Conservation (phyloP, 805 yeast species). For the Barnettozyma botsteinii region DNA sequence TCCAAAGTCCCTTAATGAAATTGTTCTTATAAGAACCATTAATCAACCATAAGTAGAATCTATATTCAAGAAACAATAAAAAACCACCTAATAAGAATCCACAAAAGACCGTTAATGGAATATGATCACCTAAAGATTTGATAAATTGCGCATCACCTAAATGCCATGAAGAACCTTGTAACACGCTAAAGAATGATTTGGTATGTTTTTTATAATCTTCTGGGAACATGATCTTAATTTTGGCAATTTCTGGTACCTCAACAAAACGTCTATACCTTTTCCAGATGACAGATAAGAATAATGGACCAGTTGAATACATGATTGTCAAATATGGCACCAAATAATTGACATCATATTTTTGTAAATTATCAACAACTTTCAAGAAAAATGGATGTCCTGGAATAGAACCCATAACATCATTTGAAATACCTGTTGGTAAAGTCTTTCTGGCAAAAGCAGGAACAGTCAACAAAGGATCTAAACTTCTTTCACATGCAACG, state of each 20-base stretch:
- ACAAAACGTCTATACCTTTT: conserved; percentile 76
- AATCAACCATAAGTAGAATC: conserved; percentile 37
- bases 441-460: conserved; percentile 89
- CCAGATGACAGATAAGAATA: conserved; percentile 82
- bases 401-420: conserved; percentile 87
- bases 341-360: conserved; percentile 65
- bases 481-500: conserved; percentile 73
- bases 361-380: conserved; percentile 59
- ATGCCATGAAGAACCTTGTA: conserved; percentile 92
- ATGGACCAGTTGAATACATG: conserved; percentile 91
- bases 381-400: conserved; percentile 83
- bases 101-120: conserved; percentile 60
- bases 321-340: conserved; percentile 83
- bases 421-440: conserved; percentile 84
- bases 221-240: conserved; percentile 66
- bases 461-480: conserved; percentile 75
- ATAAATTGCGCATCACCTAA: conserved; percentile 78
- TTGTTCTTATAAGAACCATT: conserved; percentile 24
- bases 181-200: conserved; percentile 63
- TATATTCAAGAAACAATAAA: conserved; percentile 42
- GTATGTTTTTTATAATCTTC: conserved; percentile 59
- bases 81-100: conserved; percentile 58
- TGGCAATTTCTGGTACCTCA: conserved; percentile 58
- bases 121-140: conserved; percentile 67
- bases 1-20: conserved; percentile 13